A percentile compares a stretch with the other conserved stretches of the same genome.
Conservation (phyloP, 192 early-diverging fungal genomes). For the Coemansia sp. region DNA sequence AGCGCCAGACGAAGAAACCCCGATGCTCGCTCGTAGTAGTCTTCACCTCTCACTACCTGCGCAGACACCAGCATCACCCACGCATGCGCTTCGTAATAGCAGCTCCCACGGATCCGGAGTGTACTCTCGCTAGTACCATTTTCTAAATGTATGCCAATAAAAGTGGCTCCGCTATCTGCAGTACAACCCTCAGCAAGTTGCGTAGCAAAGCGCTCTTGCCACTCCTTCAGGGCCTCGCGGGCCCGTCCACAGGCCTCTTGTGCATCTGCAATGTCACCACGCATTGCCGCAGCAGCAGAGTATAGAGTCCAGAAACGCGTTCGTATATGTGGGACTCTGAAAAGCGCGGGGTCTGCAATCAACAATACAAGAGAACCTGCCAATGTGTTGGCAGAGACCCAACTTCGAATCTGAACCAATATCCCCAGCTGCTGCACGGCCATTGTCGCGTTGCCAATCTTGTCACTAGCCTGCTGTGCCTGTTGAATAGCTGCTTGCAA, state of each 20-base stretch:
- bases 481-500: conserved; percentile 14
- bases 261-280: conserved; percentile 14
- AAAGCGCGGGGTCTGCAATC: conserved; percentile 1
- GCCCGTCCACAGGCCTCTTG: conserved; percentile 29
- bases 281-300: conserved; percentile 10
- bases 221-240: conserved; percentile 28
- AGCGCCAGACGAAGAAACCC: conserved; percentile 36
- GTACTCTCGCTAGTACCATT: neutral
- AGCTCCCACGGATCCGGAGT: conserved; percentile 17
- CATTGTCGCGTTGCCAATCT: conserved; percentile 5
- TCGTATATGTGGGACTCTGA: conserved; percentile 7
- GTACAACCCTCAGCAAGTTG: conserved; percentile 8
- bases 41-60: conserved; percentile 14
- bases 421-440: conserved; percentile 28
- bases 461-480: conserved; percentile 21
- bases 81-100: conserved; percentile 47
- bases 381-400: conserved; percentile 9
- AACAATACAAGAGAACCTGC: neutral
- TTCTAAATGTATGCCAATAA: conserved; percentile 2
- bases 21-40: conserved; percentile 19
- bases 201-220: conserved; percentile 34
- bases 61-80: conserved; percentile 49
- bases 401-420: conserved; percentile 22
- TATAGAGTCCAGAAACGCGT: conserved; percentile 42
- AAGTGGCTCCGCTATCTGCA: conserved; percentile 21